Evolutionary conservation across 768 basidiomycete species (phyloP).

Genomic region (Guyanaporus albipodus): DNA sequence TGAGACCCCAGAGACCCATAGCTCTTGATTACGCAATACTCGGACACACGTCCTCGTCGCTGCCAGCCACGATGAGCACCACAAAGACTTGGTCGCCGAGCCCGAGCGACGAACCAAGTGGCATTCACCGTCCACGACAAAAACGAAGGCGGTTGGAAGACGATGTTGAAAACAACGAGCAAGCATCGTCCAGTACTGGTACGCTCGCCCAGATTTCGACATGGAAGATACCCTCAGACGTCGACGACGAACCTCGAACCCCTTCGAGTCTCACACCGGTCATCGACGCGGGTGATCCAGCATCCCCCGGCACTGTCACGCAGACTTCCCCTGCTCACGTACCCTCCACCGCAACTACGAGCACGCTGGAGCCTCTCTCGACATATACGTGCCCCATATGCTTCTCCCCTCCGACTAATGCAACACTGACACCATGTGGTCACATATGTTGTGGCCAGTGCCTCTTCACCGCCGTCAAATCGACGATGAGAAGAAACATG

Average conservation of each 20-base stretch:
- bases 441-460: conserved; percentile 77
- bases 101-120: not conserved
- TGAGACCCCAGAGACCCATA: conserved; percentile 16
- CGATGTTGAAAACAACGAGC: conserved; percentile 5
- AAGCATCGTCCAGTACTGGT: no score
- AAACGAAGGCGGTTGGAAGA: conserved; percentile 16
- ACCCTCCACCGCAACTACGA: not conserved
- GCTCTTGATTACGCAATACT: conserved; percentile 20
- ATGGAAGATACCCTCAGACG: conserved; percentile 18
- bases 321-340: not conserved
- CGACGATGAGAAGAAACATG: conserved; percentile 50
- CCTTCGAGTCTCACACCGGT: not conserved
- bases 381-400: conserved; percentile 79
- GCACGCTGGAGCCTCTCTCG: conserved; percentile 43
- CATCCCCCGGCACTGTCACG: not conserved
- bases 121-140: conserved; percentile 8
- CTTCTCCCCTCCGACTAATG: conserved; percentile 69
- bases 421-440: conserved; percentile 76
- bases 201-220: conserved; percentile 17
- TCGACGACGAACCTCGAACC: not conserved
- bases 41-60: conserved; percentile 3
- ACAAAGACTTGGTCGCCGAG: not conserved
- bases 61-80: conserved; percentile 22
- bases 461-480: conserved; percentile 68
- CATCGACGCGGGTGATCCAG: not conserved